Conservation (phyloP, 305 asterid genomes). For the Ilex paraguariensis region DNA sequence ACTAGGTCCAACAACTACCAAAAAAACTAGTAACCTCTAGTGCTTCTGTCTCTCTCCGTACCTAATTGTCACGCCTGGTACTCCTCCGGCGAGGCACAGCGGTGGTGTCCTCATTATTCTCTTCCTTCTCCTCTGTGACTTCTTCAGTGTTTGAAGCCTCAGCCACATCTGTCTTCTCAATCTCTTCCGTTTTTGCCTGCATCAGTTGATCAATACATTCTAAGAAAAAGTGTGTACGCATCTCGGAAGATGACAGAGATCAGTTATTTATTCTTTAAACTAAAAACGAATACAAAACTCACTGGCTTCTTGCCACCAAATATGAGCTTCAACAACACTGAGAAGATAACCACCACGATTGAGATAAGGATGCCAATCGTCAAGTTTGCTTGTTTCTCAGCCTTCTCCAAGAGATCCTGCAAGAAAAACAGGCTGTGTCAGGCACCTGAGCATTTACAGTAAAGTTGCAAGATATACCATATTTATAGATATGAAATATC, state of each 20-base stretch:
- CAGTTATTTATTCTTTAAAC: neutral
- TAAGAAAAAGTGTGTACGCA: neutral
- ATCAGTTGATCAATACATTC: neutral
- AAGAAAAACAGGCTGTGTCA: neutral
- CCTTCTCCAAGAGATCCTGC: slow-evolving; percentile 83
- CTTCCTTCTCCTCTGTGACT: slow-evolving; percentile 55
- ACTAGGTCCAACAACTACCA: neutral
- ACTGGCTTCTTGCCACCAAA: slow-evolving; percentile 88
- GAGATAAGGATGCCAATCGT: slow-evolving; percentile 62
- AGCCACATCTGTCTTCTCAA: slow-evolving; percentile 38
- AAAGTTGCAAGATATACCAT: neutral
- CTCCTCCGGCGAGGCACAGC: slow-evolving; percentile 62
- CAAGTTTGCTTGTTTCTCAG: slow-evolving; percentile 80
- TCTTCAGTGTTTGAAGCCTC: slow-evolving; percentile 45
- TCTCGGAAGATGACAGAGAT: neutral
- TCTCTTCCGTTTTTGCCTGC: slow-evolving; percentile 47
- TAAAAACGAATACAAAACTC: slow-evolving; percentile 15
- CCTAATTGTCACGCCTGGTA: slow-evolving; percentile 69
- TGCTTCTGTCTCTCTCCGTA: neutral
- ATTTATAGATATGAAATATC: too few relatives aligned
- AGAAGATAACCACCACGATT: slow-evolving; percentile 40
- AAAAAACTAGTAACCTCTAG: neutral
- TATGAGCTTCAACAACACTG: slow-evolving; percentile 53
- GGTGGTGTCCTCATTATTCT: slow-evolving; percentile 31
- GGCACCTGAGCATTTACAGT: neutral